Evolutionary conservation across 2,329 filamentous ascomycete species (phyloP).

Genomic region (Zymoseptoria brevis): DNA sequence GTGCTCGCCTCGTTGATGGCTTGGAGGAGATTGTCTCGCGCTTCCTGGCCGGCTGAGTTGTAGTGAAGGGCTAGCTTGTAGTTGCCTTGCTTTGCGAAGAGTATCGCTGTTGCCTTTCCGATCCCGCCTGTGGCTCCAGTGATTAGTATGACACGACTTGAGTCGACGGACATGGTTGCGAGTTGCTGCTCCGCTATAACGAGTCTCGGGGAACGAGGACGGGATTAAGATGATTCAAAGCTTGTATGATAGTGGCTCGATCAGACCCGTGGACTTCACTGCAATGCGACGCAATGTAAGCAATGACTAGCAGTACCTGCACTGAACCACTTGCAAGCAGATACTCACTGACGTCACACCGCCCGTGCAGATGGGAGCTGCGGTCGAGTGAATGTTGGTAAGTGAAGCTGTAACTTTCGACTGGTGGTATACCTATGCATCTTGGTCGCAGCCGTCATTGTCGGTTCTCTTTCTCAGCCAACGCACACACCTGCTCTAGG

Average conservation of each 20-base stretch:
- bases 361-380: background rate
- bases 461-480: too few relatives aligned
- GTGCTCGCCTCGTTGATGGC: constrained; percentile 27
- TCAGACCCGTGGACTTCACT: too few relatives aligned
- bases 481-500: too few relatives aligned
- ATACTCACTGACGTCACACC: background rate
- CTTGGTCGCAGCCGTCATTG: background rate
- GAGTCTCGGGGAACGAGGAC: background rate
- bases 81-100: constrained; percentile 33
- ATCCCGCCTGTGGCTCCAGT: constrained; percentile 39
- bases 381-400: background rate
- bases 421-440: background rate
- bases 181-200: background rate
- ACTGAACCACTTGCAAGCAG: background rate
- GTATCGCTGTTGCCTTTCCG: constrained; percentile 34
- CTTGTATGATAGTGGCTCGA: too few relatives aligned
- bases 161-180: background rate
- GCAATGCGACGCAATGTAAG: background rate
- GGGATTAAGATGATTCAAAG: background rate
- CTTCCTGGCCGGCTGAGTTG: constrained; percentile 29
- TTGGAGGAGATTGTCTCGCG: constrained; percentile 27
- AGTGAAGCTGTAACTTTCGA: background rate
- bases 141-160: constrained; percentile 26
- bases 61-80: constrained; percentile 41
- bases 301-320: background rate